phyloP scores from a whole-genome alignment of 768 basidiomycete species.

The Amanita pallidorosea region DNA sequence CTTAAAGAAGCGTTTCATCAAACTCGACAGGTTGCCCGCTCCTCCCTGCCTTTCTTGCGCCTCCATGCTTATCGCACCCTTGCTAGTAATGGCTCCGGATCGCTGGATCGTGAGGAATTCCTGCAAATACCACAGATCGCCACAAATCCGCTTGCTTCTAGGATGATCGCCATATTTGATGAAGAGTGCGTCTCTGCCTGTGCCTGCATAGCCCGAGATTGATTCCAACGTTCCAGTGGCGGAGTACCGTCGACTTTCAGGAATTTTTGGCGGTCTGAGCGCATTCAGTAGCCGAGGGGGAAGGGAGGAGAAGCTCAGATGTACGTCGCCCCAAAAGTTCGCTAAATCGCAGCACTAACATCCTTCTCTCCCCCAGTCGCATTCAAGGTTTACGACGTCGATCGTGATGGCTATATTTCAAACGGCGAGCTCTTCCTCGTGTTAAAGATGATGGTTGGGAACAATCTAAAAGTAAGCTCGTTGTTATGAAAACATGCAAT shows the following conservation, averaged over 20 bases:
- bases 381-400: slow-evolving; percentile 99
- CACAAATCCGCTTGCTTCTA: slow-evolving; percentile 89
- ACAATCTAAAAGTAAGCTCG: slow-evolving; percentile 78
- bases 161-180: slow-evolving; percentile 99
- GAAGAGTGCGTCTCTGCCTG: slow-evolving; percentile 68
- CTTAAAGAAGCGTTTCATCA: slow-evolving; percentile 99
- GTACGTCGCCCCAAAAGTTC: slow-evolving; percentile 35
- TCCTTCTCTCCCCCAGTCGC: slow-evolving; percentile 51
- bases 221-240: slow-evolving; percentile 42
- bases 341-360: slow-evolving; percentile 3
- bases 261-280: slow-evolving; percentile 95
- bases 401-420: slow-evolving; percentile 94
- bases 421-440: slow-evolving; percentile 98
- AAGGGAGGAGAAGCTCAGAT: slow-evolving; percentile 91
- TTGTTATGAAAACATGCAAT: neutral
- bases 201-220: neutral
- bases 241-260: slow-evolving; percentile 99
- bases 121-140: slow-evolving; percentile 98
- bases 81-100: slow-evolving; percentile 86
- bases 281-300: slow-evolving; percentile 97
- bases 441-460: slow-evolving; percentile 99
- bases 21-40: slow-evolving; percentile 71
- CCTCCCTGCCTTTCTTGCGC: neutral
- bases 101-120: slow-evolving; percentile 98
- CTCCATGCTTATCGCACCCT: neutral